These are phyloP conservation scores for Capsella rubella DNA, from an alignment of 441 rosid genomes.

Conservation along the genomic window DNA sequence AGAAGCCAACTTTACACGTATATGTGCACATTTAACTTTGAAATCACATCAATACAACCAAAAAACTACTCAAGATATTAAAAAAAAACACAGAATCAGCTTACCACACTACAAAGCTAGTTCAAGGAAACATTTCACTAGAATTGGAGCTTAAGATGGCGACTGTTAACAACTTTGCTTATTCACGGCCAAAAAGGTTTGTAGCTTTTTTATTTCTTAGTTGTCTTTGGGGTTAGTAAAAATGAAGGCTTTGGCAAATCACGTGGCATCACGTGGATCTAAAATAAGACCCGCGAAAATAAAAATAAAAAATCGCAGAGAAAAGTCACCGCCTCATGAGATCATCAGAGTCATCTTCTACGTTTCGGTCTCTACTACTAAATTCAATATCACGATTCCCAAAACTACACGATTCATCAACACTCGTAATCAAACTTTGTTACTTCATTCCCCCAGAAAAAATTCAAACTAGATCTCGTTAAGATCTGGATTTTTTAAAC, in stretches of 20 bases:
- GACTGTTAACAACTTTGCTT: neutral
- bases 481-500: constrained; percentile 14
- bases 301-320: neutral
- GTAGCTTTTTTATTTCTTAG: neutral
- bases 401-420: neutral
- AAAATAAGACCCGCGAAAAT: constrained; percentile 38
- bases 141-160: neutral
- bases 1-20: neutral
- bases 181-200: constrained; percentile 16
- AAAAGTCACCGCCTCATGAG: constrained; percentile 40
- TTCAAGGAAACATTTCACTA: neutral
- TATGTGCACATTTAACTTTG: neutral
- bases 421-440: neutral
- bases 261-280: constrained; percentile 49
- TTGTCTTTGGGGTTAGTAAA: neutral
- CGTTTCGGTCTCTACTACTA: neutral
- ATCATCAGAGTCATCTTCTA: neutral
- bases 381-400: constrained; percentile 27
- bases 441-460: constrained; percentile 6
- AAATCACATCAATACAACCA: neutral
- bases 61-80: neutral
- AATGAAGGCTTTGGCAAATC: constrained; percentile 20
- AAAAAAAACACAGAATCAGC: neutral
- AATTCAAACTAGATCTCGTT: constrained; percentile 31
- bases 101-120: constrained; percentile 25